Conservation (phyloP, 2,329 filamentous ascomycete species). For the Pseudogymnoascus sp. region DNA sequence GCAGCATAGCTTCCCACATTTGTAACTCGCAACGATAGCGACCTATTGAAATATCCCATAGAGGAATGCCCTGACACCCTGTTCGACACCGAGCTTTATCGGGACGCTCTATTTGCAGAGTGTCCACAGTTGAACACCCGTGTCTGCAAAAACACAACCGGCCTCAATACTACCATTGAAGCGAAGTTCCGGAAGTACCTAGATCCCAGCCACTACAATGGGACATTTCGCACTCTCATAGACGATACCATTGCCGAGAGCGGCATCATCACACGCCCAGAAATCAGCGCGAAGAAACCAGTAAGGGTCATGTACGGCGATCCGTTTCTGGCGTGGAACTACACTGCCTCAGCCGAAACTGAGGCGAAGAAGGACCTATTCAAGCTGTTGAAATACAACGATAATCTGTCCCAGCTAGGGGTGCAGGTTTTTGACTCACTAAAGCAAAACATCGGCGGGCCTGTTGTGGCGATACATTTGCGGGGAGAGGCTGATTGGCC, state of each 20-base stretch:
- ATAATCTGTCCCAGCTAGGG: conserved; percentile 15
- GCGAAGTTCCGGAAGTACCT: conserved; percentile 12
- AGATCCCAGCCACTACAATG: conserved; percentile 3
- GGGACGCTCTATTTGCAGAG: conserved; percentile 2
- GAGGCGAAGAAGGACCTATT: conserved; percentile 20
- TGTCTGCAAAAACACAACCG: conserved; percentile 16
- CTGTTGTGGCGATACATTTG: conserved; percentile 20
- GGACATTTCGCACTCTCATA: conserved; percentile 11
- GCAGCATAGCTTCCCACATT: conserved; percentile 15
- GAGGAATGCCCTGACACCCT: conserved; percentile 13
- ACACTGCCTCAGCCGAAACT: conserved; percentile 15
- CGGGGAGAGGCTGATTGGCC: conserved; percentile 23
- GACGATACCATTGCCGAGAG: not conserved
- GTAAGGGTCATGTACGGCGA: conserved; percentile 19
- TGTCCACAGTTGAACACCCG: conserved; percentile 19
- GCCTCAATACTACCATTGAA: conserved; percentile 15
- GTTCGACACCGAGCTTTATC: conserved; percentile 16
- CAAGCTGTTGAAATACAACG: conserved; percentile 18
- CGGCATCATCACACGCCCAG: not conserved
- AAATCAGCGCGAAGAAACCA: conserved; percentile 14
- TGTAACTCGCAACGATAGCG: conserved; percentile 10
- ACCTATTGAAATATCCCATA: conserved; percentile 11
- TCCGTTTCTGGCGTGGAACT: conserved; percentile 20
- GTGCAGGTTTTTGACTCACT: conserved; percentile 12
- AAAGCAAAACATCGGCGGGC: not conserved